These are phyloP conservation scores for Termitomyces sp. DNA, from an alignment of 768 basidiomycete genomes.

Conservation along the genomic window DNA sequence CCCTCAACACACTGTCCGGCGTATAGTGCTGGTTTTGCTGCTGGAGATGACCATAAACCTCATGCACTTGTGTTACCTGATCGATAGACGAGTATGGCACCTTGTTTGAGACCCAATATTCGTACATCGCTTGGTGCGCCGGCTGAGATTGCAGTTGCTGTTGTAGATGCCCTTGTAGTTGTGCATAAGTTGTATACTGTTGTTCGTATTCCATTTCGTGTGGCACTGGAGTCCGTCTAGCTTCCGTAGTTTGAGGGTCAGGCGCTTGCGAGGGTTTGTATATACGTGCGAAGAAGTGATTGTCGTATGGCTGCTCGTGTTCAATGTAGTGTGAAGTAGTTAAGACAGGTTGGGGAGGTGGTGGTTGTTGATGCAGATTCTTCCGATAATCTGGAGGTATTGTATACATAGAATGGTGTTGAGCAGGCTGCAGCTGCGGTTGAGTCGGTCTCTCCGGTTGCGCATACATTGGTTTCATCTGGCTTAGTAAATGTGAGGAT, in stretches of 20 bases:
- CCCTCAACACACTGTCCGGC: constrained; percentile 40
- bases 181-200: not conserved
- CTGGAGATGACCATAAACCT: constrained; percentile 8
- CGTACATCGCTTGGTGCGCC: constrained; percentile 16
- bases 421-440: constrained; percentile 5
- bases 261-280: not conserved
- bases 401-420: constrained; percentile 31
- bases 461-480: constrained; percentile 3
- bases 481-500: not conserved
- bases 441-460: constrained; percentile 4
- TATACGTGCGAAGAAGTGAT: not conserved
- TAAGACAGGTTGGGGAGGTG: not conserved
- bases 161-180: not conserved
- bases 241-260: not conserved
- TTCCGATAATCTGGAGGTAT: constrained; percentile 23
- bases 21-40: constrained; percentile 45
- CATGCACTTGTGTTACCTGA: constrained; percentile 18
- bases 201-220: not conserved
- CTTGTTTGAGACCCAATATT: constrained; percentile 28
- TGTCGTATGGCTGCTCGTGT: not conserved
- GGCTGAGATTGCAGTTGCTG: not conserved
- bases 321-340: not conserved
- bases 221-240: not conserved
- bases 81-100: constrained; percentile 19
- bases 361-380: not conserved